Evolutionary conservation across 805 yeast species (phyloP).

Genomic region (Yarrowia porcina): DNA sequence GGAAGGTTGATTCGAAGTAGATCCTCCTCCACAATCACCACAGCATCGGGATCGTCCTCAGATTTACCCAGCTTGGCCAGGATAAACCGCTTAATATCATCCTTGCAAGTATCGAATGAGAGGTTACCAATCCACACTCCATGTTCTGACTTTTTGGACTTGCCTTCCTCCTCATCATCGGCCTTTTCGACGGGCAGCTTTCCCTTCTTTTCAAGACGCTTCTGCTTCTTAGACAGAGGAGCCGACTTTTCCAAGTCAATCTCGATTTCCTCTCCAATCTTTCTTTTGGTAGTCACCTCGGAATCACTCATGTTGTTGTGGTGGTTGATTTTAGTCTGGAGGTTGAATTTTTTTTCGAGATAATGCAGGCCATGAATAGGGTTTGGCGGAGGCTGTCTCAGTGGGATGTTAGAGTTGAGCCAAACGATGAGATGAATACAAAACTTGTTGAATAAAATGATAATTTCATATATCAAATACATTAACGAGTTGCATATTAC

Average conservation of each 20-base stretch:
- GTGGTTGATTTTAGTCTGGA: not conserved
- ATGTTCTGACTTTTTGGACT: slow-evolving; percentile 44
- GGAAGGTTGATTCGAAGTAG: slow-evolving; percentile 80
- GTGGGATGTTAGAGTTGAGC: too few species aligned
- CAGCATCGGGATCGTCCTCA: slow-evolving; percentile 33
- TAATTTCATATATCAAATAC: too few species aligned
- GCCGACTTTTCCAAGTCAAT: slow-evolving; percentile 53
- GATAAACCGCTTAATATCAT: slow-evolving; percentile 65
- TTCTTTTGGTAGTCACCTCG: not conserved
- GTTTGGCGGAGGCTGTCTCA: slow-evolving; percentile 35
- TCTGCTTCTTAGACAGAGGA: slow-evolving; percentile 89
- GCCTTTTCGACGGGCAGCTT: slow-evolving; percentile 36
- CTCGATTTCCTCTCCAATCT: slow-evolving; percentile 40
- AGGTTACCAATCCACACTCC: slow-evolving; percentile 96
- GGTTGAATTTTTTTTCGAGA: slow-evolving; percentile 34
- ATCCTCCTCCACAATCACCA: slow-evolving; percentile 51
- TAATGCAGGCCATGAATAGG: slow-evolving; percentile 38
- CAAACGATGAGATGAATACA: too few species aligned
- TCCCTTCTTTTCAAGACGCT: slow-evolving; percentile 74
- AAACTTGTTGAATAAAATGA: too few species aligned
- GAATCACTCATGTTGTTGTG: slow-evolving; percentile 8
- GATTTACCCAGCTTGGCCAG: slow-evolving; percentile 49
- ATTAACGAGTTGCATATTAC: too few species aligned
- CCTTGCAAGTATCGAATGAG: slow-evolving; percentile 76
- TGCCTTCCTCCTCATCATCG: slow-evolving; percentile 30